Base-by-base conservation (phyloP, 495 filamentous ascomycete genomes). In the Neurospora intermedia region DNA sequence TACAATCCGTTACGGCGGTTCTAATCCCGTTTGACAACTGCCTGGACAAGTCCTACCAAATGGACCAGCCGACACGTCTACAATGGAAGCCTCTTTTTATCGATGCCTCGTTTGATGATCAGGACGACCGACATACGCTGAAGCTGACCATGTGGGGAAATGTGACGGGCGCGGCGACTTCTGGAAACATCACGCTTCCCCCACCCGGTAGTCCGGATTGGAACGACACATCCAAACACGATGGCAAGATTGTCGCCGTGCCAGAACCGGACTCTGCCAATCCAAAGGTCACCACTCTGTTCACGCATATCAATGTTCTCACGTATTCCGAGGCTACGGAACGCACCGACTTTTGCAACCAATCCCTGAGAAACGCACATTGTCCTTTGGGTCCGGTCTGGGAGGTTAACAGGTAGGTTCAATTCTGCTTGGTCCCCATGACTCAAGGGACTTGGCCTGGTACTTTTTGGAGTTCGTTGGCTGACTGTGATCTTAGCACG, bases 101-200 rank as follows among this genome's bases (percentile, higher is more conserved):
- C 73, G 88, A 89, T 75, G 96, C 92, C 72, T 82, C 81, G 15
- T 97, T 96, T 83, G 86, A 94, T 75, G 82, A 88, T 31, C 79
- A 82, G 23, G 82, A 87, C 72, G 78, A 88, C 13, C 87, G 86
- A 69, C 88, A 94, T 77, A 89, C 89, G 45, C 83, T 99, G 40
- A 88, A 88, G 72, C 83, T 98, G 39, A 97, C 90, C 2, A 89
- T 97, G 27, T 98, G 93, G 83, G 94, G 94, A 31, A 97, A 98
- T 81, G 93, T 98, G 27, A 90, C 90, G 38, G 96, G 96, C 9
- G 82, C 82, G 31, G 80, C 77, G 39, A 79, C 76, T 23, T 66
- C 54, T 35, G 54, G 15, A 38, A 73, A 78, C 62, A 74, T 76
- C n/a, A 66, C 79, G 71, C 84, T 89, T 73, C 92, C 92, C 54